Evolutionary conservation across 2,329 filamentous ascomycete genomes (phyloP), one percentile per base, ranked within the genome.

Genomic region (Xylariaceae sp.): DNA sequence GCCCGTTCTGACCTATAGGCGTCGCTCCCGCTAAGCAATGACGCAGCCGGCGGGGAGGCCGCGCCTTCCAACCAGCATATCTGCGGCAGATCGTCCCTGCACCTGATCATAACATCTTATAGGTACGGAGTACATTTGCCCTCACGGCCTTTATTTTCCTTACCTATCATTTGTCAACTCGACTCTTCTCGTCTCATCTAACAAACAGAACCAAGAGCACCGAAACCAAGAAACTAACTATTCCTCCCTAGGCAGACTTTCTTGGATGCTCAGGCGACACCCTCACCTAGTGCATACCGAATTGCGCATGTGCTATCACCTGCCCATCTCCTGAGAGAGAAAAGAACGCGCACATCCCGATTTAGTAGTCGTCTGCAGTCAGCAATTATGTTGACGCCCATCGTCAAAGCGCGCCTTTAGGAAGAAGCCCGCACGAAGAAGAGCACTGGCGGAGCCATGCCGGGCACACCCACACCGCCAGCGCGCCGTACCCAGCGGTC

Each of bases 401-500:
- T 63, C 45, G 23, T 13, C 37, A 44, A 49, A 56, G 61, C 53
- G 56, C 58, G 59, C 49, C 51, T 58, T 45, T 63, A 63, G 61
- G 58, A 63, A 63, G 58, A 59, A 57, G 56, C 61, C 34, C 61
- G 59, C 23, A 55, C 54, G 42, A 51, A 55, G 56, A 59, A 58
- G 57, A 65, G 60, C 58, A 56, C 6, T 45, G 30, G 35, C 55
- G 35, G 10, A 59, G 54, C 62, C 56, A 62, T 60, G 44, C 63
- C 11, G 51, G 53, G 17, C 42, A 52, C 55, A 15, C 13, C 53
- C 48, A 30, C 17, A 61, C 58, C 62, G 58, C 56, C 63, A 52
- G 60, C 59, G 54, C 64, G 66, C 53, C 66, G 62, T 45, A 58
- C 60, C 52, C 67, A 67, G 56, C 53, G 53, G 55, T 63, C 66